Evolutionary conservation across 23 red algal species (phyloP), one percentile per base, ranked within the genome.

Genomic region (Gracilariopsis chorda): DNA sequence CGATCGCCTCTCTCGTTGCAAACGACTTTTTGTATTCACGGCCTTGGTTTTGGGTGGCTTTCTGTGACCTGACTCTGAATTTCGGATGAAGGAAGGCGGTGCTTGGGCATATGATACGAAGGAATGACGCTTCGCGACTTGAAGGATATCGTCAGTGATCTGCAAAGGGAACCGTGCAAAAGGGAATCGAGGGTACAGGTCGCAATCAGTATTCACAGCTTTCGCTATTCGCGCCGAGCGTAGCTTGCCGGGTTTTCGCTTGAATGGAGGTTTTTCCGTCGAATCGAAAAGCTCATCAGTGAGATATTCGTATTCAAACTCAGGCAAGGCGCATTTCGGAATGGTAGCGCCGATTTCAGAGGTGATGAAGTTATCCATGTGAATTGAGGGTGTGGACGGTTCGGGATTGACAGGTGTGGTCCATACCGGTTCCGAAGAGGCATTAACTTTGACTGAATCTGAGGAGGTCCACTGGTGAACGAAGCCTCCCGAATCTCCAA

Each of bases 381-480:
- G 88, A 20, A 91, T 68, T 13, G 74, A 81, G 13, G 88, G 88
- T 2, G 45, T 70, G 53, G 88, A 75, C n/a, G 88, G 88, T 41
- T 82, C 75, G 5, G 74, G 57, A 23, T 69, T 68, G n/a, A 82
- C 27, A 0, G 88, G 77, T 37, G 73, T 48, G 17, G 20, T 49
- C 88, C 88, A 91, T 44, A 91, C 34, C 34, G 88, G 88, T 70
- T 91, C 88, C 37, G 88, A 91, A n/a, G 52, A 49, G 13, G 53
- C 35, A 58, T 91, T 91, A 11, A 91, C 77, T 46, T 71, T 62
- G 1, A 75, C 88, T 21, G 74, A 35, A 0, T 79, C 75, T 23
- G 88, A 81, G 25, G 88, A 80, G 28, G 88, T 62, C 91, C 91
- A 94, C 70, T 94, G 80, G 29, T 94, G 91, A 32, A 94, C 64